A percentile compares a stretch with the other conserved stretches of the same genome.
These are phyloP conservation scores for Piper betle DNA, from an alignment of 164 flowering plant genomes.

Conservation along the genomic window DNA sequence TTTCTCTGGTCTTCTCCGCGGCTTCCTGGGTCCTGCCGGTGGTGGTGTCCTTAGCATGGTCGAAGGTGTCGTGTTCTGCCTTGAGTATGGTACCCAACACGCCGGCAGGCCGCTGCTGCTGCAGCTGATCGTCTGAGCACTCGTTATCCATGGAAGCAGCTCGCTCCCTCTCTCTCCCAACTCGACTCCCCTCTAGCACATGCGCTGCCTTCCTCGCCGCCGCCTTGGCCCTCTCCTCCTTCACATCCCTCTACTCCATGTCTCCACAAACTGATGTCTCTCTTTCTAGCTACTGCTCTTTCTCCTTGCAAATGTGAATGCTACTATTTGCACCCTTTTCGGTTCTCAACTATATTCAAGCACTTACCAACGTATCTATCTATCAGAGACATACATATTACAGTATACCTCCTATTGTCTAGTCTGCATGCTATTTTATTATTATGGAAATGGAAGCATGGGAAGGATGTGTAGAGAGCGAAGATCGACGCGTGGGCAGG, in stretches of 20 bases:
- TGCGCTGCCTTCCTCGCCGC: conserved; percentile 6
- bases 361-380: too few species aligned
- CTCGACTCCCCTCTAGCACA: conserved; percentile 5
- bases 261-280: background rate
- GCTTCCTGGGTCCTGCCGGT: conserved; percentile 15
- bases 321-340: background rate
- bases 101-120: conserved; percentile 4
- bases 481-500: too few species aligned
- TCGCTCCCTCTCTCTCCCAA: background rate
- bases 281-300: background rate
- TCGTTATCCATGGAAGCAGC: background rate
- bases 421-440: too few species aligned
- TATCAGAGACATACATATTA: too few species aligned
- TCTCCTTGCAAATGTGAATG: background rate
- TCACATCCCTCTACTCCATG: conserved; percentile 12
- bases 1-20: conserved; percentile 9
- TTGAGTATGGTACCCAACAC: conserved; percentile 19
- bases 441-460: too few species aligned
- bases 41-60: conserved; percentile 44
- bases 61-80: conserved; percentile 34
- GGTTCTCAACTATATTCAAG: too few species aligned
- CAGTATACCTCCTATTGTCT: too few species aligned
- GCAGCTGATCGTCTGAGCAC: background rate
- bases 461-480: too few species aligned
- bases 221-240: conserved; percentile 13